Conservation (phyloP, 306 rosid genomes). For the Fagus sylvatica region DNA sequence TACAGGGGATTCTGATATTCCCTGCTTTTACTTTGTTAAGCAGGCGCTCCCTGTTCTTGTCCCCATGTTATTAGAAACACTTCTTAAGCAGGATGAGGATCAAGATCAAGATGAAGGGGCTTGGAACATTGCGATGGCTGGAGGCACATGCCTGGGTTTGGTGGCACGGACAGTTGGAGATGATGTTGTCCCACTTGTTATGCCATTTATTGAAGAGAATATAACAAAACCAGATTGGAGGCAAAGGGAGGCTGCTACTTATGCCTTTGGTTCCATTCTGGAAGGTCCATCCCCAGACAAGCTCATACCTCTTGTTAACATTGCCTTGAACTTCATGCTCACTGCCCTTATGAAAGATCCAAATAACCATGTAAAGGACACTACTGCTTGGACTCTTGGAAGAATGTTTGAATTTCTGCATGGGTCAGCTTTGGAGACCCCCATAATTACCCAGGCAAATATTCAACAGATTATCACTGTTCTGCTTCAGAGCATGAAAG, state of each 20-base stretch:
- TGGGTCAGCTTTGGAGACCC: slow-evolving; percentile 76
- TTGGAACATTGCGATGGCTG: slow-evolving; percentile 99
- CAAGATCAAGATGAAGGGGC: slow-evolving; percentile 99
- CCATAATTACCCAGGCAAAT: slow-evolving; percentile 74
- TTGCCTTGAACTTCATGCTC: slow-evolving; percentile 79
- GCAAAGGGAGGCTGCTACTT: slow-evolving; percentile 94
- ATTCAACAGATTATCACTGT: slow-evolving; percentile 78
- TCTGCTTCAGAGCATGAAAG: slow-evolving; percentile 86
- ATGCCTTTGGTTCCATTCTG: slow-evolving; percentile 92
- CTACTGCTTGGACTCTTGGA: slow-evolving; percentile 98
- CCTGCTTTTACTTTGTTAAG: slow-evolving; percentile 81
- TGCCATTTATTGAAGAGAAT: slow-evolving; percentile 92
- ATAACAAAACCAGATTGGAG: slow-evolving; percentile 91
- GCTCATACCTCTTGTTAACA: slow-evolving; percentile 75
- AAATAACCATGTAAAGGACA: slow-evolving; percentile 88
- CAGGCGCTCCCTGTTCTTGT: slow-evolving; percentile 86
- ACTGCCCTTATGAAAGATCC: slow-evolving; percentile 76
- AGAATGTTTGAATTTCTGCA: slow-evolving; percentile 93
- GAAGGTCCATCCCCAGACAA: slow-evolving; percentile 95
- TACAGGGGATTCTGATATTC: slow-evolving; percentile 75
- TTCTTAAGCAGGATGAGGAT: slow-evolving; percentile 90
- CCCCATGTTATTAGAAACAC: slow-evolving; percentile 83
- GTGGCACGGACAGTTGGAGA: slow-evolving; percentile 94
- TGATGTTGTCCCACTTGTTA: slow-evolving; percentile 83
- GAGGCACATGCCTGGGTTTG: slow-evolving; percentile 92